phyloP scores from a whole-genome alignment of 805 yeast genomes.

The Zygosaccharomyces bailii region DNA sequence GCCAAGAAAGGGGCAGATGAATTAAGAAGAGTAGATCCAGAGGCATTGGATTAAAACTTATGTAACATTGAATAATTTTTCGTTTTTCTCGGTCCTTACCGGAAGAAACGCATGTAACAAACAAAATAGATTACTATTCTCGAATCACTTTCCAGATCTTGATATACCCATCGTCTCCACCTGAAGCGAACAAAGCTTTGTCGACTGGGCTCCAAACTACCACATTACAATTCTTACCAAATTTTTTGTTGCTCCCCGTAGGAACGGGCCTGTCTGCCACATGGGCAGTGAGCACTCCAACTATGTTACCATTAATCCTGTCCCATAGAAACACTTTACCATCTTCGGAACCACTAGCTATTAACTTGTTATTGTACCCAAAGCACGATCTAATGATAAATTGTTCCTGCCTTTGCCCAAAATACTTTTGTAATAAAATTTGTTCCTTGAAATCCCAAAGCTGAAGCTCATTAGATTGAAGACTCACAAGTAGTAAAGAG shows the following conservation, averaged over 20 bases:
- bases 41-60: not conserved
- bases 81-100: not conserved
- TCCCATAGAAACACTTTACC: conserved; percentile 78
- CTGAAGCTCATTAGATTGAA: conserved; percentile 72
- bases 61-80: not conserved
- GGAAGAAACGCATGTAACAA: conserved; percentile 1
- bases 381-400: conserved; percentile 73
- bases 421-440: conserved; percentile 55
- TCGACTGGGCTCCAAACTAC: conserved; percentile 66
- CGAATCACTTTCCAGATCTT: conserved; percentile 59
- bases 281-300: conserved; percentile 39
- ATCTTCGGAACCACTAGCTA: conserved; percentile 82
- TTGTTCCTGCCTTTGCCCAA: conserved; percentile 69
- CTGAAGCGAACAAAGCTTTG: conserved; percentile 64
- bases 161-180: conserved; percentile 75
- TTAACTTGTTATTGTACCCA: conserved; percentile 66
- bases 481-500: conserved; percentile 52
- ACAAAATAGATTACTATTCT: conserved; percentile 11
- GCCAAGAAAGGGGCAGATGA: conserved; percentile 55
- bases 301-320: conserved; percentile 60
- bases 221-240: conserved; percentile 53
- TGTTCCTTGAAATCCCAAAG: conserved; percentile 70
- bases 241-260: conserved; percentile 20
- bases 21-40: conserved; percentile 26
- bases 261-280: conserved; percentile 18